Percentiles rank a stretch among this genome's conserved stretches.
Evolutionary conservation across 345 rosid species (phyloP).

Genomic region (Gynandropsis gynandra): DNA sequence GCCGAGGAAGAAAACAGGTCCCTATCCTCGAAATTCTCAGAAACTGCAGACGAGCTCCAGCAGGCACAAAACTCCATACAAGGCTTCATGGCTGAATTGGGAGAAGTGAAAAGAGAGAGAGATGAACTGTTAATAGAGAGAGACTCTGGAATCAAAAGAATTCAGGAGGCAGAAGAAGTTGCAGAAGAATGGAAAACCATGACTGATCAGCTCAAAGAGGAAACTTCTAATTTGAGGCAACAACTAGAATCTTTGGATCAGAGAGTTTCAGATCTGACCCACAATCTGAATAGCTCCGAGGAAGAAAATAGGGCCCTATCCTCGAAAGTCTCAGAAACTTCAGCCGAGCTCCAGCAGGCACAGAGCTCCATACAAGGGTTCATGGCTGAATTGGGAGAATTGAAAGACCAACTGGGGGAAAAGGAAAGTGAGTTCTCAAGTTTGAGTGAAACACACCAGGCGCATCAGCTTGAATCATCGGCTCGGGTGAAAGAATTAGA

Average conservation of each 20-base stretch:
- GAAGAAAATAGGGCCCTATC: constrained; percentile 53
- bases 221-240: constrained; percentile 39
- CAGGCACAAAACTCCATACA: constrained; percentile 32
- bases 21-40: constrained; percentile 43
- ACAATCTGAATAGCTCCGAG: constrained; percentile 31
- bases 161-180: constrained; percentile 40
- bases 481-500: constrained; percentile 23
- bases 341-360: constrained; percentile 45
- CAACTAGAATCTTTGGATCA: constrained; percentile 40
- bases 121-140: constrained; percentile 30
- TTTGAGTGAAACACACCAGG: constrained; percentile 47
- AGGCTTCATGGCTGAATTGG: constrained; percentile 38
- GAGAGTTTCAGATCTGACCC: constrained; percentile 36
- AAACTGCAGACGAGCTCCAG: constrained; percentile 45
- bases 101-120: constrained; percentile 34
- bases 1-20: constrained; percentile 47
- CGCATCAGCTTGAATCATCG: constrained; percentile 42
- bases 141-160: constrained; percentile 32
- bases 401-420: constrained; percentile 39
- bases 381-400: constrained; percentile 33
- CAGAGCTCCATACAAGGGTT: constrained; percentile 35
- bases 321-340: constrained; percentile 36
- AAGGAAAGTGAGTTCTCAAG: constrained; percentile 50
- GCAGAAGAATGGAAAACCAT: constrained; percentile 35
- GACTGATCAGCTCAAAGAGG: constrained; percentile 37